Evolutionary conservation across 495 filamentous ascomycete species (phyloP).

Genomic region (Penicillium desertorum): DNA sequence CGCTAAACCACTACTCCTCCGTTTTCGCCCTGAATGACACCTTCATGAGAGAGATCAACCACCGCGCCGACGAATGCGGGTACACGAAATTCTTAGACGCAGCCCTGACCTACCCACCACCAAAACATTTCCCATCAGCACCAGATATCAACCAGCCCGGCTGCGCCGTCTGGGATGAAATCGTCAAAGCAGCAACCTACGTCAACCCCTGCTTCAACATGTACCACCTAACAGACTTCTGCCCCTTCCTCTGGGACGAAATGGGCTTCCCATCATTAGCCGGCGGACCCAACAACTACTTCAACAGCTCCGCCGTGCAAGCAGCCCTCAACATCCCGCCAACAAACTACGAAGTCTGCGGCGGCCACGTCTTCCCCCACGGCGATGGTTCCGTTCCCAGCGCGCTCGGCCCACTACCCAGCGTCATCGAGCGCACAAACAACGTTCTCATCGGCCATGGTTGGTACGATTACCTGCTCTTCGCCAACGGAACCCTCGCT

Average conservation of each 20-base stretch:
- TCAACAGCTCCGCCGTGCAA: slow-evolving; percentile 76
- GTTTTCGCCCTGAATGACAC: slow-evolving; percentile 67
- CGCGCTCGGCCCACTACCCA: slow-evolving; percentile 54
- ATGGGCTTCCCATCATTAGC: slow-evolving; percentile 70
- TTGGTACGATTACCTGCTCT: slow-evolving; percentile 54
- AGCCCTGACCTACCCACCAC: slow-evolving; percentile 68
- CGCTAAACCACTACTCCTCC: slow-evolving; percentile 58
- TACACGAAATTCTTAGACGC: slow-evolving; percentile 60
- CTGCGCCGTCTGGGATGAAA: slow-evolving; percentile 60
- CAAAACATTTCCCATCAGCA: slow-evolving; percentile 52
- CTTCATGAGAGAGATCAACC: slow-evolving; percentile 59
- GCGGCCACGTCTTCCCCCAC: slow-evolving; percentile 55
- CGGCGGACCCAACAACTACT: slow-evolving; percentile 63
- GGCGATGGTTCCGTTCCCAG: slow-evolving; percentile 51
- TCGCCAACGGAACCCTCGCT: slow-evolving; percentile 66
- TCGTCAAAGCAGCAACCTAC: slow-evolving; percentile 52
- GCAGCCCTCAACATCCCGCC: slow-evolving; percentile 67
- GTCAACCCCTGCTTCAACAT: slow-evolving; percentile 81
- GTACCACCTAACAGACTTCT: slow-evolving; percentile 73
- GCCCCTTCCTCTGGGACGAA: slow-evolving; percentile 69
- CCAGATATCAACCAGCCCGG: slow-evolving; percentile 30
- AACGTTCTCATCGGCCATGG: slow-evolving; percentile 70
- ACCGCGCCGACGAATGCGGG: slow-evolving; percentile 58
- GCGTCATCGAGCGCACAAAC: slow-evolving; percentile 70
- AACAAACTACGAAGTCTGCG: slow-evolving; percentile 62